Evolutionary conservation across 768 basidiomycete genomes (phyloP), one percentile per base, ranked within the genome.

Genomic region (Holtermanniella nyarrowii): DNA sequence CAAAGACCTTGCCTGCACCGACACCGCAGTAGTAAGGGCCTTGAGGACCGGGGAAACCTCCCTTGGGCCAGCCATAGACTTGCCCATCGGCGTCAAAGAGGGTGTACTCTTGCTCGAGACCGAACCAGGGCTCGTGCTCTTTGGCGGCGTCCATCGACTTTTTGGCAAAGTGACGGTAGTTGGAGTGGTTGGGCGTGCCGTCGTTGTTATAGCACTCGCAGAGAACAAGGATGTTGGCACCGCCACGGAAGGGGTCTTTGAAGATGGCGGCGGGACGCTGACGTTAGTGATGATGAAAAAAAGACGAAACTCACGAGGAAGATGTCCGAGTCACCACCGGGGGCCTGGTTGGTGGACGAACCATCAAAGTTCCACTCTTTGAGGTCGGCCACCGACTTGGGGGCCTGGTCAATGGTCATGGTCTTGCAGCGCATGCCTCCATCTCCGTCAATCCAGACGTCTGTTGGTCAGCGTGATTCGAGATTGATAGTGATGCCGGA

Each of bases 21-120:
- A 91, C 91, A 77, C 93, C 95, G 69, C 95, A 99, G 77, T 99
- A 99, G 76, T 99, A 96, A 46, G 95, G 95, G 56, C 95, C 95
- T 74, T 99, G 95, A 56, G 95, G 91, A 69, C 86, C 95, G 57
- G 95, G 95, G 84, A 96, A 99, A 75, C 95, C 95, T 65, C 89
- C 90, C 76, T 90, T 90, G 67, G 95, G 95, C 95, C 95, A 97
- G 50, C 88, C 89, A 74, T 77, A 85, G 43, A 93, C 93, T 56
- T 79, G 77, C 61, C 84, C 90, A 72, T 97, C 95, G 59, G 77
- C 79, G 69, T 89, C 90, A 65, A 99, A 86, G 61, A 99, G 84
- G 62, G 93, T 97, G 79, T 96, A 99, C 72, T 97, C 95, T 74
- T 99, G 95, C 75, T 97, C 93, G 57, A 97, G 77, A 76, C 93